These are phyloP conservation scores for Evernia prunastri DNA, from an alignment of 495 filamentous ascomycete species.

Conservation along the genomic window DNA sequence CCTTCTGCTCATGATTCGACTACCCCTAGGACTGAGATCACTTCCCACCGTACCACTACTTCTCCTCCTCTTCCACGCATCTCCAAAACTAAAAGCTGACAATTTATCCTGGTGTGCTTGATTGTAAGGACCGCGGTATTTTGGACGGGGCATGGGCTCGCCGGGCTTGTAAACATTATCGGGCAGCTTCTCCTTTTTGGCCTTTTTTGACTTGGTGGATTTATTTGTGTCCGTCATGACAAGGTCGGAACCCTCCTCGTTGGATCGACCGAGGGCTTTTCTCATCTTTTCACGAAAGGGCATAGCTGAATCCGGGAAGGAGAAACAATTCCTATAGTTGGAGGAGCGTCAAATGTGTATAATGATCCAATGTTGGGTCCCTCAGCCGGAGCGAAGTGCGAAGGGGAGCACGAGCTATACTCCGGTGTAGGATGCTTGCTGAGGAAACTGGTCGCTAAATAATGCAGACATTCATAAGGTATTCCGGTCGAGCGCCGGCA, in stretches of 20 bases:
- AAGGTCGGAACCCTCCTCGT: constrained; percentile 21
- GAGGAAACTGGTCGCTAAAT: not conserved
- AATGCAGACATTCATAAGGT: not conserved
- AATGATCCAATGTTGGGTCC: not conserved
- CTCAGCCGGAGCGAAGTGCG: not conserved
- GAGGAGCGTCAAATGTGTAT: not conserved
- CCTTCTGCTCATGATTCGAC: constrained; percentile 25
- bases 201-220: constrained; percentile 19
- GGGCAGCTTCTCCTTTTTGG: constrained; percentile 40
- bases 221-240: constrained; percentile 25
- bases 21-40: constrained; percentile 28
- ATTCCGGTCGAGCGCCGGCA: not conserved
- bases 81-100: constrained; percentile 45
- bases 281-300: constrained; percentile 40
- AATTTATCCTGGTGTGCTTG: constrained; percentile 44
- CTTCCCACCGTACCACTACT: constrained; percentile 22
- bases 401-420: not conserved
- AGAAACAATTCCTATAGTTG: not conserved
- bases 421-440: not conserved
- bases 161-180: constrained; percentile 38
- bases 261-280: constrained; percentile 22
- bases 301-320: constrained; percentile 28
- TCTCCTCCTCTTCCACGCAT: constrained; percentile 33
- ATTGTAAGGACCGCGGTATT: constrained; percentile 48
- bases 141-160: constrained; percentile 44